Evolutionary conservation across 345 rosid species (phyloP), one percentile per base, ranked within the genome.

Genomic region (Psidium guajava): DNA sequence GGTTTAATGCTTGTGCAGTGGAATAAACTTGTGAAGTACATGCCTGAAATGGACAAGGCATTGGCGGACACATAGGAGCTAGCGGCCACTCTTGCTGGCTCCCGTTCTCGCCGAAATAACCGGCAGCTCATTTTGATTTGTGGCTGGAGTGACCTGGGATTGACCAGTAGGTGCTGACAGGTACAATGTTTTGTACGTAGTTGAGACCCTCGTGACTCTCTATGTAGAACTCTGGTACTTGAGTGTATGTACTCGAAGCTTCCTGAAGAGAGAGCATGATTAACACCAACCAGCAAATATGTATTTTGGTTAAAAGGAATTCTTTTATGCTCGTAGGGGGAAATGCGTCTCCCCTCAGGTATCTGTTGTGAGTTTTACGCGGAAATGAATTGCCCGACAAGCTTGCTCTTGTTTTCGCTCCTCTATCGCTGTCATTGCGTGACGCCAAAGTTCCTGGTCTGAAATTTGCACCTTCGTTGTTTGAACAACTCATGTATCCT

Each of bases 11-110:
- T 52, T 85, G 28, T 91, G 88, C 82, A 95, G 98, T 95, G 98
- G 97, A 93, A 91, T 85, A 82, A 87, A 22, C 95, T 95, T 53
- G 87, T 90, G 61, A 91, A 86, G 88, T 94, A 94, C 53, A 91
- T 88, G 3, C 94, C 88, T 15, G 95, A 90, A 81, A 95, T 95
- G 13, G 94, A 95, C 84, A 91, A 91, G 92, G 96, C 95, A 21
- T 90, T 95, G 24, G 86, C 90, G 50, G 93, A 92, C 20, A 56
- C 87, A 90, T 88, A 75, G 85, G 49, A 22, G 74, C 49, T 27
- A 32, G 51, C 3, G 52, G 20, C 51, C 20, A 36, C 50, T 54
- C 55, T 44, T 54, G 81, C 36, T 3, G 42, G 80, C 80, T 69
- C 25, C 80, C 18, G 20, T 54, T 69, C 25, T 64, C 44, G 22